phyloP scores from a whole-genome alignment of 192 early-diverging fungal genomes.

The Coemansia sp. region DNA sequence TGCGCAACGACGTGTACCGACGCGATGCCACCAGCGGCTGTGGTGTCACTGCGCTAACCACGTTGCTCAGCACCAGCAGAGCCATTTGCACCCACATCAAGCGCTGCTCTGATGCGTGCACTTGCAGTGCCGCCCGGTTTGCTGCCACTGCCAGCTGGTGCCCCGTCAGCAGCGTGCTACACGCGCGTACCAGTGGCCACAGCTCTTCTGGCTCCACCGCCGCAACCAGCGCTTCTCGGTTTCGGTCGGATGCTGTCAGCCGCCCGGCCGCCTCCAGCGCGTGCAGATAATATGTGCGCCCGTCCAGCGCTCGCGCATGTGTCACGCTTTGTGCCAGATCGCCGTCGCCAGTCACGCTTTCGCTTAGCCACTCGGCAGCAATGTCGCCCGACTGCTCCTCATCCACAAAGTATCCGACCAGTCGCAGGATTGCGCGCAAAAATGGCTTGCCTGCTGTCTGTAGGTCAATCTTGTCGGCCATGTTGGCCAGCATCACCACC shows the following conservation, averaged over 20 bases:
- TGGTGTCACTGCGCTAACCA: constrained; percentile 30
- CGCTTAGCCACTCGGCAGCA: constrained; percentile 26
- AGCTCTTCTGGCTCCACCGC: constrained; percentile 4
- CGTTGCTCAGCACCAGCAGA: constrained; percentile 46
- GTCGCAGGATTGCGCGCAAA: constrained; percentile 23
- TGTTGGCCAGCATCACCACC: constrained; percentile 35
- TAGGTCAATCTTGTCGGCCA: constrained; percentile 37
- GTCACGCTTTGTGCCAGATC: constrained; percentile 8
- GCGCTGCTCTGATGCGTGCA: constrained; percentile 27
- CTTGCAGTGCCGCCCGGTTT: constrained; percentile 8
- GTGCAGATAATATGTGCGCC: constrained; percentile 35
- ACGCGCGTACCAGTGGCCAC: constrained; percentile 30
- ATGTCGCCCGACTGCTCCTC: constrained; percentile 33
- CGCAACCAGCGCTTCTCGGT: constrained; percentile 20
- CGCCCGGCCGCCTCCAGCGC: constrained; percentile 42
- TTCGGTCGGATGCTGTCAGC: constrained; percentile 26
- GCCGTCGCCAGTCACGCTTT: constrained; percentile 9
- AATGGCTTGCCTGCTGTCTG: constrained; percentile 7
- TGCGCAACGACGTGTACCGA: constrained; percentile 34
- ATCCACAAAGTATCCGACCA: constrained; percentile 47
- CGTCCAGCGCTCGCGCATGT: constrained; percentile 28
- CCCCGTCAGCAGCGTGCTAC: constrained; percentile 32
- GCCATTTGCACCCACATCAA: constrained; percentile 49
- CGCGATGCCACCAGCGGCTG: constrained; percentile 29
- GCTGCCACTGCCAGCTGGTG: constrained; percentile 24